These are phyloP conservation scores for Pseudozyma sp. DNA, from an alignment of 1,284 basidiomycete genomes.

Conservation along the genomic window DNA sequence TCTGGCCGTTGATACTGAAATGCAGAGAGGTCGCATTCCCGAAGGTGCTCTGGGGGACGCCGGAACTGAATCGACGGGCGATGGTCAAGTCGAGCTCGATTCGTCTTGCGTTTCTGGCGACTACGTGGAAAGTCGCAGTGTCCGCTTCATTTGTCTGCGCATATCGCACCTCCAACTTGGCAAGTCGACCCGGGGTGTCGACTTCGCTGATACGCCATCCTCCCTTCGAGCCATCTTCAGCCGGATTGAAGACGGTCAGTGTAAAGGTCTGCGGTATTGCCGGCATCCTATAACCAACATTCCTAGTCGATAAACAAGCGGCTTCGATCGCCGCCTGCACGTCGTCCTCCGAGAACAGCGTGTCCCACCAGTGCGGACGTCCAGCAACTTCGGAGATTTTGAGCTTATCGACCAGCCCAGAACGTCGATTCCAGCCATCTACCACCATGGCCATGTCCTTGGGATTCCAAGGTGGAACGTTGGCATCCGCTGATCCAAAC, in stretches of 20 bases:
- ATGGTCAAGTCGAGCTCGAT: constrained; percentile 20
- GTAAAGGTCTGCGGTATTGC: constrained; percentile 72
- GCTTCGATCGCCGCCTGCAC: constrained; percentile 72
- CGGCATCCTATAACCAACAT: constrained; percentile 26
- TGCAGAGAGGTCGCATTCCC: constrained; percentile 3
- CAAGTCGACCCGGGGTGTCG: constrained; percentile 72
- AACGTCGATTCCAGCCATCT: constrained; percentile 72
- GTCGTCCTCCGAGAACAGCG: constrained; percentile 74
- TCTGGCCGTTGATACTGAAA: constrained; percentile 6
- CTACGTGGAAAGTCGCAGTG: not conserved
- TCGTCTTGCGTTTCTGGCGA: constrained; percentile 4
- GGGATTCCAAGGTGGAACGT: constrained; percentile 84
- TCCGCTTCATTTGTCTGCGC: not conserved
- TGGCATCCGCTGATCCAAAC: constrained; percentile 80
- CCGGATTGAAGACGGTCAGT: constrained; percentile 76
- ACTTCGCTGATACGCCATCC: constrained; percentile 76
- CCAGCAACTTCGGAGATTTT: constrained; percentile 74
- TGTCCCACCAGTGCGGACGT: constrained; percentile 78
- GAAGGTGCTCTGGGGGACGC: not conserved
- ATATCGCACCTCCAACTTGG: constrained; percentile 33
- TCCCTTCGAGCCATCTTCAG: constrained; percentile 76
- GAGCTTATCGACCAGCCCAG: constrained; percentile 68
- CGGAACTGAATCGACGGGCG: constrained; percentile 7
- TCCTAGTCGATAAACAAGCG: constrained; percentile 12
- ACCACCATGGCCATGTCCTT: constrained; percentile 75